phyloP scores from a whole-genome alignment of 1,284 basidiomycete genomes.

The Singerocomus inundabilis region DNA sequence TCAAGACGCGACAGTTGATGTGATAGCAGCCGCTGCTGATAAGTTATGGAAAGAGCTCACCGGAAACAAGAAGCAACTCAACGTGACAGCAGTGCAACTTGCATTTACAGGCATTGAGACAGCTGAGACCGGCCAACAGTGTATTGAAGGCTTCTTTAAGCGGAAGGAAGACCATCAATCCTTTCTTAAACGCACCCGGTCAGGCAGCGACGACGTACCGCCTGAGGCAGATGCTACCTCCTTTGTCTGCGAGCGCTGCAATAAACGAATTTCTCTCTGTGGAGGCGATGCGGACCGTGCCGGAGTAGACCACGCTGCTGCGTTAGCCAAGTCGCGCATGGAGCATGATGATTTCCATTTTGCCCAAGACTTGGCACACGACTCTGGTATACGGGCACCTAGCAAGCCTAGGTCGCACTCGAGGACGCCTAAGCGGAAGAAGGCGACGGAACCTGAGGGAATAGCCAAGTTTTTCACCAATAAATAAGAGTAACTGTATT shows the following conservation, averaged over 20 bases:
- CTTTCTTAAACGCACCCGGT: conserved; percentile 29
- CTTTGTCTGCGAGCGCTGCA: conserved; percentile 57
- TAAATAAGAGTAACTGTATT: conserved; percentile 19
- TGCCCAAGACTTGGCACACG: conserved; percentile 67
- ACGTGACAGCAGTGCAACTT: conserved; percentile 74
- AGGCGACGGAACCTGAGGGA: conserved; percentile 47
- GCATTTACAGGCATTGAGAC: conserved; percentile 83
- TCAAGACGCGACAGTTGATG: conserved; percentile 69
- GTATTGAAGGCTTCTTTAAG: conserved; percentile 84
- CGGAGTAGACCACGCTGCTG: conserved; percentile 34
- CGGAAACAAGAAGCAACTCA: conserved; percentile 50
- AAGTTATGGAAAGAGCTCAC: conserved; percentile 88
- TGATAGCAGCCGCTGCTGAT: conserved; percentile 76
- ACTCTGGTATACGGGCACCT: conserved; percentile 18
- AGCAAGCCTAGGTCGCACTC: conserved; percentile 18
- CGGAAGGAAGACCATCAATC: conserved; percentile 25
- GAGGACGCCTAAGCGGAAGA: conserved; percentile 41
- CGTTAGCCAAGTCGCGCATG: conserved; percentile 49
- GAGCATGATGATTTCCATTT: conserved; percentile 90
- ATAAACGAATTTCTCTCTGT: conserved; percentile 38
- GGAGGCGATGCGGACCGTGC: conserved; percentile 27
- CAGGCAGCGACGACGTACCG: conserved; percentile 1
- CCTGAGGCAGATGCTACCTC: conserved; percentile 22
- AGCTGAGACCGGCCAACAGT: conserved; percentile 79
- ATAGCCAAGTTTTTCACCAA: conserved; percentile 77